These are phyloP conservation scores for Neocatenulostroma microsporum DNA, from an alignment of 2,329 filamentous ascomycete genomes.

Conservation along the genomic window DNA sequence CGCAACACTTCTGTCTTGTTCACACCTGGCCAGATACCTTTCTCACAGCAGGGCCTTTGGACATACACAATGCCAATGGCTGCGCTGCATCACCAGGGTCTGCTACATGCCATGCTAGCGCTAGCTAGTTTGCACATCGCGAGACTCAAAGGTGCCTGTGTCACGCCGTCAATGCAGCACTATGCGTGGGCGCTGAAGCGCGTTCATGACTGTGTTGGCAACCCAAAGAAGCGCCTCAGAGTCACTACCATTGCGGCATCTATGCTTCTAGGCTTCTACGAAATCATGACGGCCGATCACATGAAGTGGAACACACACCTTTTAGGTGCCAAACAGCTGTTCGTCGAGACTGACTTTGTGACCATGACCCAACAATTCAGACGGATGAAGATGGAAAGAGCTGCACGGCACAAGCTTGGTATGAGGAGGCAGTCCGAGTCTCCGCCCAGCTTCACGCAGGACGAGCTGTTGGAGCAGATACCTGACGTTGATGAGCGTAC, in stretches of 20 bases:
- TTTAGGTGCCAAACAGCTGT: conserved; percentile 70
- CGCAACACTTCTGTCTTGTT: conserved; percentile 63
- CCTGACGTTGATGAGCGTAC: conserved; percentile 49
- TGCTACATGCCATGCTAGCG: conserved; percentile 86
- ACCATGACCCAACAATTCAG: conserved; percentile 65
- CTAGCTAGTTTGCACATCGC: conserved; percentile 82
- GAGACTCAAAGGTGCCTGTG: conserved; percentile 64
- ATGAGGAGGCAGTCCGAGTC: conserved; percentile 4
- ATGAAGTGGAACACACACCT: conserved; percentile 93
- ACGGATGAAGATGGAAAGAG: conserved; percentile 49
- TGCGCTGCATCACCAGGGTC: conserved; percentile 73
- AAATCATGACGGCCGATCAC: conserved; percentile 90
- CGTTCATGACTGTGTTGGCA: conserved; percentile 66
- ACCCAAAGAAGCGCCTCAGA: conserved; percentile 60
- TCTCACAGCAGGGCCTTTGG: conserved; percentile 54
- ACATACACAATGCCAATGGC: conserved; percentile 75
- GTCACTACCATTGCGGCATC: conserved; percentile 82
- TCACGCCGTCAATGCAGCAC: conserved; percentile 79
- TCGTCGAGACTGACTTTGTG: conserved; percentile 73
- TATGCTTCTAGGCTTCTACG: conserved; percentile 80
- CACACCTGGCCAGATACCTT: conserved; percentile 52
- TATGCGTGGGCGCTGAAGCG: conserved; percentile 79
- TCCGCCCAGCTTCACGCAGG: conserved; percentile 10
- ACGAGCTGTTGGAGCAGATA: conserved; percentile 27
- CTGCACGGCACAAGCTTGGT: conserved; percentile 27